A percentile compares a stretch with the other conserved stretches of the same genome.
Conservation (phyloP, 2,329 filamentous ascomycete species). For the Cladobotryum protrusum region DNA sequence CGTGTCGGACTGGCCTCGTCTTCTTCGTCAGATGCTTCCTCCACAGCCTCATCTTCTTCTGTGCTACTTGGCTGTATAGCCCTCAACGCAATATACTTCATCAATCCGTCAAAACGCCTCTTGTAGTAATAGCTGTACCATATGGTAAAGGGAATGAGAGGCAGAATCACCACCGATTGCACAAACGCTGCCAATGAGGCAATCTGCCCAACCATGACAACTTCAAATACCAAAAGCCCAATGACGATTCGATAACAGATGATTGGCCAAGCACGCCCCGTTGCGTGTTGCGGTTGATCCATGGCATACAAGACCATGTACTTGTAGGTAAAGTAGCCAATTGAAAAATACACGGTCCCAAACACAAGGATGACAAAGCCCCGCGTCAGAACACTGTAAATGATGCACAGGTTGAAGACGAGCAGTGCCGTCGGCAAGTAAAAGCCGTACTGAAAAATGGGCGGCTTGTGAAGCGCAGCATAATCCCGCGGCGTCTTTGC, state of each 20-base stretch:
- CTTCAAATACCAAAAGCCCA: constrained; percentile 80
- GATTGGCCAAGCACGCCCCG: constrained; percentile 91
- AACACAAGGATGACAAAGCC: constrained; percentile 78
- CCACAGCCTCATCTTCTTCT: constrained; percentile 29
- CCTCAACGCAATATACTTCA: constrained; percentile 83
- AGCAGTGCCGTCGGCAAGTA: constrained; percentile 89
- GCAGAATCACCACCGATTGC: constrained; percentile 65
- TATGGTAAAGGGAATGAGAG: constrained; percentile 70
- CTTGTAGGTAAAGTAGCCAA: constrained; percentile 88
- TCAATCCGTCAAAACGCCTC: constrained; percentile 77
- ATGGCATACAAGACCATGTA: constrained; percentile 97
- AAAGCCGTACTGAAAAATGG: constrained; percentile 91
- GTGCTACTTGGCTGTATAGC: constrained; percentile 61
- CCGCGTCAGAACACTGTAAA: constrained; percentile 79
- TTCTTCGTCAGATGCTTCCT: constrained; percentile 33
- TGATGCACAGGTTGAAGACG: constrained; percentile 89
- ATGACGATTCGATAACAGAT: constrained; percentile 89
- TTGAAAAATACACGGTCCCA: constrained; percentile 73
- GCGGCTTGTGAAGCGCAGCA: constrained; percentile 72
- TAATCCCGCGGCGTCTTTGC: constrained; percentile 88
- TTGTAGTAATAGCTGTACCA: constrained; percentile 87
- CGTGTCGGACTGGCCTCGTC: constrained; percentile 34
- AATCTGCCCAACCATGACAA: constrained; percentile 84
- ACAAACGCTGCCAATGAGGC: constrained; percentile 68
- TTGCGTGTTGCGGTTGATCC: constrained; percentile 93